A percentile compares a stretch with the other conserved stretches of the same genome.
phyloP scores from a whole-genome alignment of 148 eudicot species.

The Euryodendron excelsum region DNA sequence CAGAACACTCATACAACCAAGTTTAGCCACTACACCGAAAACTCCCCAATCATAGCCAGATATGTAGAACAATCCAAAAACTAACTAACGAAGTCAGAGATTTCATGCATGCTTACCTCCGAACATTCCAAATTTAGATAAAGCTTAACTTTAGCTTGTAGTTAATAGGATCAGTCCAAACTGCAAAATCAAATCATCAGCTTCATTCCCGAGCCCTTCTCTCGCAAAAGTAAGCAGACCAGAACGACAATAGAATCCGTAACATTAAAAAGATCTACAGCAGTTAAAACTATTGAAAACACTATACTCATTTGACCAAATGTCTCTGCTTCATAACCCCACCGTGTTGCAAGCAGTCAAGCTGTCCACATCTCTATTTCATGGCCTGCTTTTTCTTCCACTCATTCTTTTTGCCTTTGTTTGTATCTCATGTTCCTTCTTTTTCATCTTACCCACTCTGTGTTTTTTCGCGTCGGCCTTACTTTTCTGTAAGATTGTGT shows the following conservation, averaged over 20 bases:
- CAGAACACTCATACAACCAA: not conserved
- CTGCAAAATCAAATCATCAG: not conserved
- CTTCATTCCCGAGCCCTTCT: too few species aligned
- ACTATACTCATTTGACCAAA: not conserved
- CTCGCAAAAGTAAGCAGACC: too few species aligned
- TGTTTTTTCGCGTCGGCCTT: not conserved
- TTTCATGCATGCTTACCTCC: not conserved
- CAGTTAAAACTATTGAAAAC: not conserved
- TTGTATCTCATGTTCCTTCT: conserved; percentile 10
- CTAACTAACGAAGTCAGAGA: not conserved
- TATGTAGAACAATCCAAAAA: not conserved
- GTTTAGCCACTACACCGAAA: not conserved
- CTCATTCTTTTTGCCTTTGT: conserved; percentile 8
- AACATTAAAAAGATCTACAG: too few species aligned
- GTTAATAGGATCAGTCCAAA: not conserved
- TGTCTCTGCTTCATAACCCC: conserved; percentile 6
- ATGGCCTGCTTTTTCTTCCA: not conserved
- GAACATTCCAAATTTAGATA: not conserved
- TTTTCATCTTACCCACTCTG: conserved; percentile 9
- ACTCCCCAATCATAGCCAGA: not conserved
- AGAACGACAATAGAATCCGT: too few species aligned
- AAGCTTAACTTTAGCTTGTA: too few species aligned
- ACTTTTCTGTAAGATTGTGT: not conserved
- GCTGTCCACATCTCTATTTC: not conserved
- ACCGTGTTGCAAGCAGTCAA: not conserved